phyloP scores from a whole-genome alignment of 2,329 filamentous ascomycete genomes.

The Trichoderma cornu-damae region DNA sequence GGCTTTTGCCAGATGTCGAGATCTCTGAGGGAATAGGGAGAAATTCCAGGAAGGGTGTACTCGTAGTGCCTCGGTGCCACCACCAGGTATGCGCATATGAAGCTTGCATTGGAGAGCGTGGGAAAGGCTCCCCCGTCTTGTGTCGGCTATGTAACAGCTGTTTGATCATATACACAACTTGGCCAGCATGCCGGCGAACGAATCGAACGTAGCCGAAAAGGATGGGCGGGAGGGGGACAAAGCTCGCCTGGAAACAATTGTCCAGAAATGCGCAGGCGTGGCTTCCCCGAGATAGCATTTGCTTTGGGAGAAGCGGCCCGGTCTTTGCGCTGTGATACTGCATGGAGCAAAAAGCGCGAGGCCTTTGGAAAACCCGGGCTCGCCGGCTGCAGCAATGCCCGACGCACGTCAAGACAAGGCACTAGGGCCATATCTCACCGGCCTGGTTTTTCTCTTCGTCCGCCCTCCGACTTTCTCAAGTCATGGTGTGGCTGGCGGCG shows the following conservation, averaged over 20 bases:
- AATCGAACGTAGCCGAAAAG: neutral
- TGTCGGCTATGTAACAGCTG: neutral
- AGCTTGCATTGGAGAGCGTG: neutral
- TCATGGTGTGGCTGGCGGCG: constrained; percentile 9
- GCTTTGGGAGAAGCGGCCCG: neutral
- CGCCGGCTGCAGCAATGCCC: constrained; percentile 14
- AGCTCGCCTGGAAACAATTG: neutral
- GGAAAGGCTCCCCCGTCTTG: neutral
- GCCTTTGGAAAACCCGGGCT: constrained; percentile 4
- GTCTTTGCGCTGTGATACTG: neutral
- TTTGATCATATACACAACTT: neutral
- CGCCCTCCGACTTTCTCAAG: neutral
- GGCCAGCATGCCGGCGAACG: neutral
- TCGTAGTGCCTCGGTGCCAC: no score
- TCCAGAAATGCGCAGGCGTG: neutral
- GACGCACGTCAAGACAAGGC: constrained; percentile 8
- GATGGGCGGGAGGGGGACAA: neutral
- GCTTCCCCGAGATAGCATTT: neutral
- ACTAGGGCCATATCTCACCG: constrained; percentile 7
- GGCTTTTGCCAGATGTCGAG: neutral
- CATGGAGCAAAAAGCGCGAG: neutral
- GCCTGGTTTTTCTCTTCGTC: neutral
- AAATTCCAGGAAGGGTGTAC: no score
- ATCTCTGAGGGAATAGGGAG: neutral
- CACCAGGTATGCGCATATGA: neutral